Conservation (phyloP, 2,329 filamentous ascomycete genomes). For the Mycosphaerella arachidis region DNA sequence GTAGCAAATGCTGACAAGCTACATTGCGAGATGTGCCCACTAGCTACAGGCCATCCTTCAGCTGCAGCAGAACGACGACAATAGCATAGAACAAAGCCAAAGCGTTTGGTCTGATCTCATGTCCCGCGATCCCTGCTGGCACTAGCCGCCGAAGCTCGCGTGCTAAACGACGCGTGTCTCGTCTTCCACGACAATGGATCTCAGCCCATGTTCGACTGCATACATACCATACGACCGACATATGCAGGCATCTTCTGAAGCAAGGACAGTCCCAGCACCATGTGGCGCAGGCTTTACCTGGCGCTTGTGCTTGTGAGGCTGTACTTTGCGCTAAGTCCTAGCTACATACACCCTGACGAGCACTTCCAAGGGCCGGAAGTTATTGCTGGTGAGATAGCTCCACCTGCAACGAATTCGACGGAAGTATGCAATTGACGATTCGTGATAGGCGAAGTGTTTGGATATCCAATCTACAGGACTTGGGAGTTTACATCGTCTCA, state of each 20-base stretch:
- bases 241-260: neutral
- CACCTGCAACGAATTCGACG: neutral
- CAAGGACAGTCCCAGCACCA: conserved; percentile 36
- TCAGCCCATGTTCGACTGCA: conserved; percentile 1
- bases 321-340: conserved; percentile 90
- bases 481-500: conserved; percentile 92
- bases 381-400: conserved; percentile 70
- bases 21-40: neutral
- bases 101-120: neutral
- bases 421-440: neutral
- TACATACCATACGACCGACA: neutral
- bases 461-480: conserved; percentile 80
- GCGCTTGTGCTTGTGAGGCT: conserved; percentile 74
- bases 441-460: conserved; percentile 75
- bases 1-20: neutral
- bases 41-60: neutral
- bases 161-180: neutral
- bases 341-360: conserved; percentile 97
- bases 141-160: neutral
- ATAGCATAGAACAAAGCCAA: neutral
- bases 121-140: neutral
- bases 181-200: neutral
- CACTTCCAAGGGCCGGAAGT: conserved; percentile 98
- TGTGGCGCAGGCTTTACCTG: conserved; percentile 91
- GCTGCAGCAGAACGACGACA: neutral